A percentile compares a stretch with the other conserved stretches of the same genome.
These are phyloP conservation scores for Fusarium abutilonis DNA, from an alignment of 2,329 filamentous ascomycete genomes.

Conservation along the genomic window DNA sequence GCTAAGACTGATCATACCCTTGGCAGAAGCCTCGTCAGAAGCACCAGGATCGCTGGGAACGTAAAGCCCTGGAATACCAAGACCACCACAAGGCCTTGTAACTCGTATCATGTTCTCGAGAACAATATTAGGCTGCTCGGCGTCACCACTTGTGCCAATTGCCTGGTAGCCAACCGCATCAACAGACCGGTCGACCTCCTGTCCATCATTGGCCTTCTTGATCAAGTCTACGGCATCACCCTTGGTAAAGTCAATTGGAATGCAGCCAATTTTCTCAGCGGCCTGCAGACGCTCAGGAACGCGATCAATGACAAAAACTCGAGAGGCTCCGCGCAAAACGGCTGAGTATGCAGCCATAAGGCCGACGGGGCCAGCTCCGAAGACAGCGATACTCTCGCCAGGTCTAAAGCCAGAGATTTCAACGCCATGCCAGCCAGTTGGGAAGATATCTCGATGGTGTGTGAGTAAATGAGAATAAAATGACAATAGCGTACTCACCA, in stretches of 20 bases:
- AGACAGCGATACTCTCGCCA: slow-evolving; percentile 71
- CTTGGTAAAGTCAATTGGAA: slow-evolving; percentile 68
- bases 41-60: slow-evolving; percentile 68
- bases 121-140: slow-evolving; percentile 70
- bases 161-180: slow-evolving; percentile 75
- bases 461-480: slow-evolving; percentile 48
- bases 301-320: slow-evolving; percentile 70
- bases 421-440: slow-evolving; percentile 64
- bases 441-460: slow-evolving; percentile 46
- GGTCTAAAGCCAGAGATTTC: slow-evolving; percentile 67
- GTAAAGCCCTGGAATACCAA: slow-evolving; percentile 67
- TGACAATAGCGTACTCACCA: slow-evolving; percentile 42
- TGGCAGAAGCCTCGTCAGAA: slow-evolving; percentile 67
- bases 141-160: slow-evolving; percentile 62
- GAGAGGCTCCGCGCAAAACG: slow-evolving; percentile 67
- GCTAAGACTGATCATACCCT: slow-evolving; percentile 70
- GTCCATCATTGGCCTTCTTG: slow-evolving; percentile 64
- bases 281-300: slow-evolving; percentile 67
- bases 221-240: slow-evolving; percentile 69
- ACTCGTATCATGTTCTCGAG: slow-evolving; percentile 72
- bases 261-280: slow-evolving; percentile 70
- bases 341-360: slow-evolving; percentile 74
- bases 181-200: slow-evolving; percentile 72
- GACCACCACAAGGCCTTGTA: slow-evolving; percentile 67
- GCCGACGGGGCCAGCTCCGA: slow-evolving; percentile 72